Evolutionary conservation across 306 rosid genomes (phyloP).

Genomic region (Crotalaria pallida): DNA sequence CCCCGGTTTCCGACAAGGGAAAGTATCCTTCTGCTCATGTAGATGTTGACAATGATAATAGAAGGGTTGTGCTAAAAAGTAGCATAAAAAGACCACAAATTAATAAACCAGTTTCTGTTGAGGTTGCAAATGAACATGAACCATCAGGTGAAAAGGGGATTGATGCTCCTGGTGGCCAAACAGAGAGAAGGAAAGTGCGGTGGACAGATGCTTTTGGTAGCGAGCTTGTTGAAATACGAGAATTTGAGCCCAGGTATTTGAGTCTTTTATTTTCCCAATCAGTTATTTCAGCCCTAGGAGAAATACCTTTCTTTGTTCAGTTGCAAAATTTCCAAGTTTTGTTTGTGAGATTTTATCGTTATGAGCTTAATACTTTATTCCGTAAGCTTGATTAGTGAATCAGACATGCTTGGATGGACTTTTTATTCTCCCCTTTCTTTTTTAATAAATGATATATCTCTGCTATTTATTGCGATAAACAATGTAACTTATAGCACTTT

Average conservation of each 20-base stretch:
- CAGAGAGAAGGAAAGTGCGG: conserved; percentile 77
- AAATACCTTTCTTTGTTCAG: not conserved
- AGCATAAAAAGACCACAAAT: conserved; percentile 63
- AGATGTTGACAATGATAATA: conserved; percentile 34
- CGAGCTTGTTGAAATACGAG: conserved; percentile 77
- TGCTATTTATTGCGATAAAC: not conserved
- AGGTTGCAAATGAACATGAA: conserved; percentile 41
- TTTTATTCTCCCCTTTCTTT: not conserved
- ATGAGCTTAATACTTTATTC: not conserved
- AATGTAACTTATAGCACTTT: not conserved
- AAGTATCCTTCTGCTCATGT: conserved; percentile 40
- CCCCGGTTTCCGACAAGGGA: conserved; percentile 45
- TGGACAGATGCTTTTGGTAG: conserved; percentile 92
- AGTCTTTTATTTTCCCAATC: not conserved
- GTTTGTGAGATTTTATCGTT: not conserved
- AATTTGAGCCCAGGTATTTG: conserved; percentile 92
- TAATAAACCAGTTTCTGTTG: conserved; percentile 34
- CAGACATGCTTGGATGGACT: not conserved
- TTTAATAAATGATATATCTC: not conserved
- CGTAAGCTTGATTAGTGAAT: conserved; percentile 16
- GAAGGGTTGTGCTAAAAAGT: conserved; percentile 65
- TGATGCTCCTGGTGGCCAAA: conserved; percentile 39
- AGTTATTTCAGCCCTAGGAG: not conserved
- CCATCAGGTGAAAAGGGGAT: conserved; percentile 33
- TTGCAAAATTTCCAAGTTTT: not conserved